These are phyloP conservation scores for Sarocladium strictum DNA, from an alignment of 2,329 filamentous ascomycete genomes.

Conservation along the genomic window DNA sequence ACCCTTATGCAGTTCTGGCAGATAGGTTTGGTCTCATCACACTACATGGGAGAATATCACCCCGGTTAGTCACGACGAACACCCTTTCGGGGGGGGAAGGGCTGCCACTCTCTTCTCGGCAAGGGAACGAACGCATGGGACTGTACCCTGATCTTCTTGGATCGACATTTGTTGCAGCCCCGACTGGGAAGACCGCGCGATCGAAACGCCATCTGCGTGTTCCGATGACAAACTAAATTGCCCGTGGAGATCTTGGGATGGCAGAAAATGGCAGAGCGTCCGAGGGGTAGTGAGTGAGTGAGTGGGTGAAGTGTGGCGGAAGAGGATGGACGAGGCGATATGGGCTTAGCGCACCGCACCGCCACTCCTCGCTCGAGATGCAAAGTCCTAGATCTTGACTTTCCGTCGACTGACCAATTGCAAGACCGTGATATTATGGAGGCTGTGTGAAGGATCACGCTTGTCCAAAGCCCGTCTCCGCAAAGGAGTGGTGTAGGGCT, in stretches of 20 bases:
- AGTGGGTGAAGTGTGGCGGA: too few species aligned
- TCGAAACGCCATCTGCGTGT: not conserved
- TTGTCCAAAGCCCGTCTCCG: not conserved
- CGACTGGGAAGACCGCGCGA: not conserved
- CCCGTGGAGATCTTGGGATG: too few species aligned
- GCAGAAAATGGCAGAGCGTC: not conserved
- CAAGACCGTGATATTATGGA: not conserved
- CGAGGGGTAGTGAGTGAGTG: not conserved
- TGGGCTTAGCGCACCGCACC: not conserved
- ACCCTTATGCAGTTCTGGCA: conserved; percentile 14
- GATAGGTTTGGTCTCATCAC: conserved; percentile 15
- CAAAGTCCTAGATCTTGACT: too few species aligned
- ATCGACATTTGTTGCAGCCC: conserved; percentile 7
- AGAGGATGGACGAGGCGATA: not conserved
- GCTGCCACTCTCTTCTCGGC: not conserved
- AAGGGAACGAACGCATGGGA: too few species aligned
- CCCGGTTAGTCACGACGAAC: not conserved
- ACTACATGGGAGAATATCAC: conserved; percentile 11
- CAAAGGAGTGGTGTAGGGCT: not conserved
- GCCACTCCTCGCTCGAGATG: not conserved
- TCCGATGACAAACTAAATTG: too few species aligned
- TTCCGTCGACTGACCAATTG: too few species aligned
- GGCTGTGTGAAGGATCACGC: not conserved
- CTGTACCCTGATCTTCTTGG: conserved; percentile 2
- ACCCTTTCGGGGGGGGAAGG: not conserved